phyloP scores from a whole-genome alignment of 495 filamentous ascomycete genomes.

The Penicillium daleae region DNA sequence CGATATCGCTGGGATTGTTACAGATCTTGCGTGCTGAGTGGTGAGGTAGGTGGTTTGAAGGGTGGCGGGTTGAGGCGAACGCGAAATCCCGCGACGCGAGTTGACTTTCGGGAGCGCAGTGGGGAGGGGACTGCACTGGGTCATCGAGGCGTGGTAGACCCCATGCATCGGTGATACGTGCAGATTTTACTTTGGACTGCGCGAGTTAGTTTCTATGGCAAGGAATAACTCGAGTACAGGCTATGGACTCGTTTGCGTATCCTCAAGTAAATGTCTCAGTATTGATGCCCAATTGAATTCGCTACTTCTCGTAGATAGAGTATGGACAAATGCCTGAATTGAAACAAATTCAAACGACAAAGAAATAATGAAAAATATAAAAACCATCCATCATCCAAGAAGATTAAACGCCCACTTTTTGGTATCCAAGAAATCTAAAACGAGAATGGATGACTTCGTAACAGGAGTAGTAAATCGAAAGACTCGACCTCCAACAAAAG shows the following conservation, averaged over 20 bases:
- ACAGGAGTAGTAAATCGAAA: conserved; percentile 14
- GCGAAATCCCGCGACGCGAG: conserved; percentile 34
- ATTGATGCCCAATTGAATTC: conserved; percentile 7
- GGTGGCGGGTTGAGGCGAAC: conserved; percentile 23
- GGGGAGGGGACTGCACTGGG: conserved; percentile 19
- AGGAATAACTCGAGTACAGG: too few species aligned
- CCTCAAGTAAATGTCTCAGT: neutral
- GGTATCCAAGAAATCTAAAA: conserved; percentile 40
- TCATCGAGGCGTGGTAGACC: neutral
- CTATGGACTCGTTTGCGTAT: neutral
- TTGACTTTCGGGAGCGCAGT: conserved; percentile 16
- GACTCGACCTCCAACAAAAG: neutral
- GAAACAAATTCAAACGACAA: neutral
- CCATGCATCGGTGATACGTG: too few species aligned
- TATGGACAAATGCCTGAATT: conserved; percentile 18
- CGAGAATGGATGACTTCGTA: conserved; percentile 32
- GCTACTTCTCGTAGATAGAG: conserved; percentile 2
- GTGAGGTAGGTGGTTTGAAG: conserved; percentile 5
- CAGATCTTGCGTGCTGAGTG: neutral
- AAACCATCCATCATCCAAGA: conserved; percentile 4
- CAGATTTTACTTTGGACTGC: too few species aligned
- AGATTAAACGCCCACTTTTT: conserved; percentile 41
- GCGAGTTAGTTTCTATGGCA: too few species aligned
- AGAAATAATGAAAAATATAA: neutral
- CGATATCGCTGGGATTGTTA: neutral